Conservation (phyloP, 805 yeast genomes). For the Saturnispora diversa region DNA sequence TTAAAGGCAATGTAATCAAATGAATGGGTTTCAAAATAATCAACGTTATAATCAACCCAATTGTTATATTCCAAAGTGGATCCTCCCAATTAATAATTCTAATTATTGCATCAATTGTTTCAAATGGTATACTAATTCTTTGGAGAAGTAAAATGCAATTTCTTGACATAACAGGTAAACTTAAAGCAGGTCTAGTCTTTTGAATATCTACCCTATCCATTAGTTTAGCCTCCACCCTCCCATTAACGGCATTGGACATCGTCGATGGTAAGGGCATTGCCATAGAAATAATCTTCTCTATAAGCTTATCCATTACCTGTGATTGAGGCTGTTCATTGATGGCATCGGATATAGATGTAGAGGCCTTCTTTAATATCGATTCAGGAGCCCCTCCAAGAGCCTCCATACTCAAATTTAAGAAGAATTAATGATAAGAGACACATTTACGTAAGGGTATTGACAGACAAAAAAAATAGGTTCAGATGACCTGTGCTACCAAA, state of each 20-base stretch:
- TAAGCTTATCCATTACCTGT: conserved; percentile 43
- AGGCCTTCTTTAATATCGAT: conserved; percentile 3
- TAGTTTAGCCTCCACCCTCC: conserved; percentile 28
- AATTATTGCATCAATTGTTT: conserved; percentile 47
- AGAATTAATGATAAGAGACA: too few relatives aligned
- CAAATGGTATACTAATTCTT: conserved; percentile 54
- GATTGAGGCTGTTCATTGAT: background rate
- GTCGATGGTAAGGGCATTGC: conserved; percentile 49
- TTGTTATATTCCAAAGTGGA: conserved; percentile 53
- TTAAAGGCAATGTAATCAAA: conserved; percentile 45
- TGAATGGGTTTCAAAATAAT: conserved; percentile 55
- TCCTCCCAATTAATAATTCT: conserved; percentile 56
- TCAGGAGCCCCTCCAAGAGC: conserved; percentile 2
- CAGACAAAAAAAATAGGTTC: too few relatives aligned
- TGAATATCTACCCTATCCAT: conserved; percentile 53
- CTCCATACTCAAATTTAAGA: too few relatives aligned
- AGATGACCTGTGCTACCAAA: too few relatives aligned
- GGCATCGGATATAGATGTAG: background rate
- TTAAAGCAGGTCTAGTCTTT: conserved; percentile 56
- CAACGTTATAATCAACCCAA: conserved; percentile 31
- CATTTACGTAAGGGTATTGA: too few relatives aligned
- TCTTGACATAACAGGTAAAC: conserved; percentile 60
- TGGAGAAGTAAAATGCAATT: conserved; percentile 58
- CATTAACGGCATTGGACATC: conserved; percentile 39
- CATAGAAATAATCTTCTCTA: conserved; percentile 64